phyloP scores from a whole-genome alignment of 805 yeast genomes.

The Naumovozyma dairenensis region DNA sequence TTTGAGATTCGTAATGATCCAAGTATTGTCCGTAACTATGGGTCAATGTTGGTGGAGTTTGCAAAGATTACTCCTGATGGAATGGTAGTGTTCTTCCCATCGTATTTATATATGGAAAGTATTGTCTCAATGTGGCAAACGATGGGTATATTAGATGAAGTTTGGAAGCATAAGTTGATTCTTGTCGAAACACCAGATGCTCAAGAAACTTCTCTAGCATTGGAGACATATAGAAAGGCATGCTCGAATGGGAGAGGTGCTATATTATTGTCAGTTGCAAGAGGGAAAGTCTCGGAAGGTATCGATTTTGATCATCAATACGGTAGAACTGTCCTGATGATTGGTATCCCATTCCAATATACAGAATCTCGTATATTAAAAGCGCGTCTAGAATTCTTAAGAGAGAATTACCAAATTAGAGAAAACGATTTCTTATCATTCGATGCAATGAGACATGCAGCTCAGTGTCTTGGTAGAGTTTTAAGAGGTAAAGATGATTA shows the following conservation, averaged over 20 bases:
- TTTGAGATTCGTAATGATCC: constrained; percentile 97
- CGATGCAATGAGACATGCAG: constrained; percentile 99
- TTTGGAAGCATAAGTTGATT: constrained; percentile 93
- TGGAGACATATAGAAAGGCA: constrained; percentile 92
- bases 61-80: constrained; percentile 97
- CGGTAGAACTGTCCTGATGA: constrained; percentile 95
- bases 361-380: constrained; percentile 93
- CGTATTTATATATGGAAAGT: constrained; percentile 94
- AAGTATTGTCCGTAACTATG: constrained; percentile 93
- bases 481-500: constrained; percentile 97
- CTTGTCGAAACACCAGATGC: constrained; percentile 98
- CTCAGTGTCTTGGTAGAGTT: constrained; percentile 96
- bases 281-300: constrained; percentile 98
- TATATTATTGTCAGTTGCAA: constrained; percentile 88
- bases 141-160: constrained; percentile 96
- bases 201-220: constrained; percentile 91
- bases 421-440: constrained; percentile 93
- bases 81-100: constrained; percentile 93
- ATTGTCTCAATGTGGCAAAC: constrained; percentile 98
- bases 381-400: constrained; percentile 84
- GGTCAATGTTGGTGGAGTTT: constrained; percentile 83
- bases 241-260: constrained; percentile 98
- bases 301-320: constrained; percentile 98
- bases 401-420: constrained; percentile 86
- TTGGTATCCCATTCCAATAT: constrained; percentile 98